Percentiles rank a stretch among this genome's conserved stretches.
phyloP scores from a whole-genome alignment of 2,329 filamentous ascomycete genomes.

The Pseudogymnoascus verrucosus region DNA sequence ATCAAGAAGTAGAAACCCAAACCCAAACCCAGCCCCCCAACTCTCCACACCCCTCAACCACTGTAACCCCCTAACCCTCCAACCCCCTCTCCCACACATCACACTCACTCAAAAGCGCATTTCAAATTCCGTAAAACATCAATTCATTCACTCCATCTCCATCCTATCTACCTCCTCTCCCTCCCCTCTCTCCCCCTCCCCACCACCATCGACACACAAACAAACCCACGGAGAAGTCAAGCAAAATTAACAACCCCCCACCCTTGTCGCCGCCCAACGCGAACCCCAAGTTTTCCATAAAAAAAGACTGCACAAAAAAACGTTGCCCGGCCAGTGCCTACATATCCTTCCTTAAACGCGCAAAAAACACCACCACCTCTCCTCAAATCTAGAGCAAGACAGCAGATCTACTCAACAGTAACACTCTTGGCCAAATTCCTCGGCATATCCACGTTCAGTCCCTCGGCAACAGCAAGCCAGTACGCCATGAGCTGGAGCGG shows the following conservation, averaged over 20 bases:
- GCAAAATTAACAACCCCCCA: not conserved
- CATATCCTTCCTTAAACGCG: not conserved
- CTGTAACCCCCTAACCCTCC: too few species aligned
- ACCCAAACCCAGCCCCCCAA: too few species aligned
- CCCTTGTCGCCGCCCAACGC: not conserved
- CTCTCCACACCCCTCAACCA: too few species aligned
- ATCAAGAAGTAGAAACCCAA: too few species aligned
- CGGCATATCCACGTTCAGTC: constrained; percentile 96
- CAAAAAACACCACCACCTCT: too few species aligned
- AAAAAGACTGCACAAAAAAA: not conserved
- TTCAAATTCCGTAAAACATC: not conserved
- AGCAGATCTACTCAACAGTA: constrained; percentile 95
- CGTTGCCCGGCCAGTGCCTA: not conserved
- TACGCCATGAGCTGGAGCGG: constrained; percentile 97
- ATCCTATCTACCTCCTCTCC: not conserved
- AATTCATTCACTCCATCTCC: not conserved
- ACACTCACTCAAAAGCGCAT: too few species aligned
- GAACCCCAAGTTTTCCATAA: not conserved
- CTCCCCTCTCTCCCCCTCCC: too few species aligned
- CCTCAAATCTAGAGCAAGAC: too few species aligned
- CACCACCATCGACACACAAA: not conserved
- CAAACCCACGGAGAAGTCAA: too few species aligned
- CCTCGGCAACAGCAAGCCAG: constrained; percentile 95
- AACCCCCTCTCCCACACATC: too few species aligned
- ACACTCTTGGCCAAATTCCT: constrained; percentile 98